A percentile compares a stretch with the other conserved stretches of the same genome.
These are phyloP conservation scores for Scutellaria baicalensis DNA, from an alignment of 257 asterid species.

Conservation along the genomic window DNA sequence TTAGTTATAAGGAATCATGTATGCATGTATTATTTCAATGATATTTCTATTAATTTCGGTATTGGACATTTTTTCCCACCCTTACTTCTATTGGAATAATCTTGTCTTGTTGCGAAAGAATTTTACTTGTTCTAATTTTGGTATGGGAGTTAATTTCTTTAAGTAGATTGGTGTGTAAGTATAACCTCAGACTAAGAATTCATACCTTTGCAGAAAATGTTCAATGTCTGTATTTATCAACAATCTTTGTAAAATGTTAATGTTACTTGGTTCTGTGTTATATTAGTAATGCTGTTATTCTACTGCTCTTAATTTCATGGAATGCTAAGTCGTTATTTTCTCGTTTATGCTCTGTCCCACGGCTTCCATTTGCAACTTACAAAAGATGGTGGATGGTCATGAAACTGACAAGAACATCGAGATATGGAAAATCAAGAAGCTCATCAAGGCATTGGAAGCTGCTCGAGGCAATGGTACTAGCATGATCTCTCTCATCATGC, in stretches of 20 bases:
- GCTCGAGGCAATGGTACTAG: constrained; percentile 45
- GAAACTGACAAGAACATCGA: constrained; percentile 7
- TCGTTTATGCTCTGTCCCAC: not conserved
- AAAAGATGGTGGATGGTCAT: constrained; percentile 20
- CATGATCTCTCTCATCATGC: constrained; percentile 41
- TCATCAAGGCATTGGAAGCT: constrained; percentile 33
- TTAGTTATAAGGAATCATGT: too few species aligned
- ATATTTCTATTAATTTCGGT: not conserved
- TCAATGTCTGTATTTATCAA: too few species aligned
- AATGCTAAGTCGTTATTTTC: not conserved
- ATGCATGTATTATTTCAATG: too few species aligned
- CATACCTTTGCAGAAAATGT: not conserved
- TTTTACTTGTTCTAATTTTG: not conserved
- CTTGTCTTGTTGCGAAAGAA: not conserved
- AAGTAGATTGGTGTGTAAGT: not conserved
- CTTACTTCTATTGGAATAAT: not conserved
- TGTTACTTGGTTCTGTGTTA: not conserved
- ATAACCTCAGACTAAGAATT: not conserved
- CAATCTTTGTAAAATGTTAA: not conserved
- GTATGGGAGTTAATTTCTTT: not conserved
- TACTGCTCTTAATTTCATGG: too few species aligned
- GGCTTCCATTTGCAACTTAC: not conserved
- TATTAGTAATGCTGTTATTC: not conserved
- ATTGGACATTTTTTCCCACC: too few species aligned
- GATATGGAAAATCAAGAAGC: constrained; percentile 41